These are phyloP conservation scores for Ceratocystis cacaofunesta DNA, from an alignment of 2,329 filamentous ascomycete genomes.

Conservation along the genomic window DNA sequence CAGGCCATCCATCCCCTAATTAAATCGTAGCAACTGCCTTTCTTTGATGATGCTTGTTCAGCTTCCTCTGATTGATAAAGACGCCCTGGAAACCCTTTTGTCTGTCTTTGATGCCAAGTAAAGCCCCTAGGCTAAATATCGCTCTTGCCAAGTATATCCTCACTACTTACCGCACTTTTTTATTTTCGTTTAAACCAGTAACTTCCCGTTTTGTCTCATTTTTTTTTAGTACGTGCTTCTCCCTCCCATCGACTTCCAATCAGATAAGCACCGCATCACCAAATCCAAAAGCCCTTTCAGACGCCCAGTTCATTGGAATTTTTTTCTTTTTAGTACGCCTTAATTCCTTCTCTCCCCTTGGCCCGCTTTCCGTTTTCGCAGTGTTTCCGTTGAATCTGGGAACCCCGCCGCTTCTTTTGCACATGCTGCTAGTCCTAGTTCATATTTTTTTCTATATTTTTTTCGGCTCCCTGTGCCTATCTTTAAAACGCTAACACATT, in stretches of 20 bases:
- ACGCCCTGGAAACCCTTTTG: neutral
- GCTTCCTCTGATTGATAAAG: slow-evolving; percentile 6
- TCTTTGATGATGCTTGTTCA: neutral
- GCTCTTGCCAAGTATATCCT: neutral
- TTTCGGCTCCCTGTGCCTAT: neutral
- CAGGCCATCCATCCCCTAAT: neutral
- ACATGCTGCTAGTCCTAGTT: neutral
- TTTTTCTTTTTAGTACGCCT: neutral
- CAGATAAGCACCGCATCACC: neutral
- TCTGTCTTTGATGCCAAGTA: neutral
- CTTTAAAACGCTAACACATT: neutral
- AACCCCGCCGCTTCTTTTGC: neutral
- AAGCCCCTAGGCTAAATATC: neutral
- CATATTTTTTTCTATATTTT: neutral
- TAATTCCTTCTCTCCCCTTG: neutral
- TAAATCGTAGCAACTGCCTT: neutral
- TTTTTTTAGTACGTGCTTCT: neutral
- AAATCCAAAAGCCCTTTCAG: neutral
- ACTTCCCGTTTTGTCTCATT: neutral
- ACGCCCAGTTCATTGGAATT: neutral
- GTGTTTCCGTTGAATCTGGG: neutral
- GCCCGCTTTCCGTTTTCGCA: slow-evolving; percentile 4
- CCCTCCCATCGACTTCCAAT: neutral
- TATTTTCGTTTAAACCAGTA: neutral
- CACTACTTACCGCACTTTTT: neutral